Conservation (phyloP, 1,139 yeast genomes). For the Yamadazyma oceani region DNA sequence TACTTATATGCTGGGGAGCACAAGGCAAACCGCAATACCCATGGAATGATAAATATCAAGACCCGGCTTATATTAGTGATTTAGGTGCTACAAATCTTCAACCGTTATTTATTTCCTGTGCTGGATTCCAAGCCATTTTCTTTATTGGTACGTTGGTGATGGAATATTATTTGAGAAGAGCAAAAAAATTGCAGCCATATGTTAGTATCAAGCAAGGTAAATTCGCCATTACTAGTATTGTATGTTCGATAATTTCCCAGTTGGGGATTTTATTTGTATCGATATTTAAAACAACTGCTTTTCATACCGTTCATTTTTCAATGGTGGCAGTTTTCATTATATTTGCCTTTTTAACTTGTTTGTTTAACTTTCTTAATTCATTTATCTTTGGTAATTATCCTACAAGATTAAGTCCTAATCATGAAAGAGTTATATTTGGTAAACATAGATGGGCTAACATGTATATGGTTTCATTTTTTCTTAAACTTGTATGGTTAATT, state of each 20-base stretch:
- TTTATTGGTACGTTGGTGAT: constrained; percentile 65
- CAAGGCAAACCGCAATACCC: constrained; percentile 76
- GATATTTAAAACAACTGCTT: constrained; percentile 65
- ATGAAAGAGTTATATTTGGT: constrained; percentile 44
- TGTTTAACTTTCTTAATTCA: constrained; percentile 61
- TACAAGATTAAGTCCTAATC: constrained; percentile 39
- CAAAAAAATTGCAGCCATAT: constrained; percentile 55
- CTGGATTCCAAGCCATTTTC: constrained; percentile 76
- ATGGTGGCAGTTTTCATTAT: constrained; percentile 76
- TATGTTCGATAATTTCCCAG: constrained; percentile 65
- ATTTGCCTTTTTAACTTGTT: constrained; percentile 64
- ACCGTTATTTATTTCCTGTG: constrained; percentile 79
- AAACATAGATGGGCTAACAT: constrained; percentile 36
- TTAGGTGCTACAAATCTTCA: constrained; percentile 83
- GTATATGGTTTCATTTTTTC: constrained; percentile 50
- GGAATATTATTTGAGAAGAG: constrained; percentile 55
- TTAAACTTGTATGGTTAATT: constrained; percentile 65
- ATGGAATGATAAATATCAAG: constrained; percentile 49
- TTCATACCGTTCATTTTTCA: constrained; percentile 60
- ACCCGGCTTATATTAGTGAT: constrained; percentile 76
- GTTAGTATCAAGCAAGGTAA: constrained; percentile 47
- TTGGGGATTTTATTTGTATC: constrained; percentile 74
- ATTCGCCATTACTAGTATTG: constrained; percentile 52
- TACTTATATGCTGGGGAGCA: constrained; percentile 56
- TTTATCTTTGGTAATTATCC: constrained; percentile 60